Base-by-base conservation (phyloP, 495 filamentous ascomycete species). In the Aspergillus haitiensis region DNA sequence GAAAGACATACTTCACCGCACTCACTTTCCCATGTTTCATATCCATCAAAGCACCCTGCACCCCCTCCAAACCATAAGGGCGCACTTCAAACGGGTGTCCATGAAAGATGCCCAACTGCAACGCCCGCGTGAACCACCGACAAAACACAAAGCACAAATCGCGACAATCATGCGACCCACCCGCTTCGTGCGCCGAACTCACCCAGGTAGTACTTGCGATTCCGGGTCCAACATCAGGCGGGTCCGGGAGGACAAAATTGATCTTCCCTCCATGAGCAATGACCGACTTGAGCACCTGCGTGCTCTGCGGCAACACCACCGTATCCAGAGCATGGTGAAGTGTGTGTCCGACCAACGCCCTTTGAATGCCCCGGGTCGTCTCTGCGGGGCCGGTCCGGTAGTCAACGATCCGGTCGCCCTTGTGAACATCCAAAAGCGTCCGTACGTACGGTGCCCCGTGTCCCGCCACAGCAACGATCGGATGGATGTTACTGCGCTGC, bases 371-470 rank as follows among this genome's bases (percentile, higher is more conserved):
- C 10, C 42, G 8, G 9, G 59, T 42, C 3, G 65, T 60, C 0
- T 33, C 53, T 10, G 64, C 63, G 10, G 54, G 44, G 11, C 66
- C 70, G 15, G 59, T 64, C 33, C 88, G 84, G 65, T 92, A 91
- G 71, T 91, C 88, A 52, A 91, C 55, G 4, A 91, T 72, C 0
- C 72, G 63, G 64, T 93, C 89, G 36, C 89, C 88, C 64, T 86
- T 87, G 59, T 62, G 64, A n/a, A 62, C 64, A 64, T 88, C 84
- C 46, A 92, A 75, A 21, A 89, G 66, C 0, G 58, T 63, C 64
- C 81, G 73, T 3, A 89, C 84, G 64, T 80, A 82, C 2, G 77
- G 42, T 7, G 64, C 69, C 7, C 83, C 82, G 8, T 72, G 68
- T 3, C 88, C 88, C 3, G 87, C 87, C 7, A 92, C 73, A 48